A percentile compares a stretch with the other conserved stretches of the same genome.
Evolutionary conservation across 1,284 basidiomycete species (phyloP).

Genomic region (Pseudozyma pruni): DNA sequence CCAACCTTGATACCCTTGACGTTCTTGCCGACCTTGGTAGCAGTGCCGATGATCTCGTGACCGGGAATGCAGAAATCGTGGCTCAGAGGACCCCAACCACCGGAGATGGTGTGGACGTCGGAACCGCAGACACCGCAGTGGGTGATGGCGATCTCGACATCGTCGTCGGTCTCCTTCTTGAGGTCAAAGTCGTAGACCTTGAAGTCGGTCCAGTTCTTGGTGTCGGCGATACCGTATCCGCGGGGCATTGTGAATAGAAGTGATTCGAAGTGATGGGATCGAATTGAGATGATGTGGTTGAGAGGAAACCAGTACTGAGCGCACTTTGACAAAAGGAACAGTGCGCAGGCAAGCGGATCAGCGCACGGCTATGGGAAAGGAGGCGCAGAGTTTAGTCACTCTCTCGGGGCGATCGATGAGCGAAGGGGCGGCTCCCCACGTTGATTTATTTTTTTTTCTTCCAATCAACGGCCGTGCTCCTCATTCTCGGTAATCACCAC

Average conservation of each 20-base stretch:
- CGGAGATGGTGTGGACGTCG: constrained; percentile 61
- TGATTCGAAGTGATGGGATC: not conserved
- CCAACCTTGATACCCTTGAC: constrained; percentile 75
- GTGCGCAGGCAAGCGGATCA: not conserved
- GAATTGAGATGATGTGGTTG: not conserved
- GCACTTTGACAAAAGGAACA: too few species aligned
- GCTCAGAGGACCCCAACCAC: constrained; percentile 63
- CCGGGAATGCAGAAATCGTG: constrained; percentile 69
- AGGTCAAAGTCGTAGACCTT: constrained; percentile 65
- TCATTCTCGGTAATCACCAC: not conserved
- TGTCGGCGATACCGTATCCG: constrained; percentile 65
- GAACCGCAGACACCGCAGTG: constrained; percentile 65
- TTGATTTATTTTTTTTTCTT: constrained; percentile 13
- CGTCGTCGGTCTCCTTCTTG: constrained; percentile 62
- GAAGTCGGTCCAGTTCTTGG: constrained; percentile 66
- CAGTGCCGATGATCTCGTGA: constrained; percentile 76
- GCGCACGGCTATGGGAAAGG: constrained; percentile 11
- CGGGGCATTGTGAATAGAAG: constrained; percentile 34
- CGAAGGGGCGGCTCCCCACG: constrained; percentile 34
- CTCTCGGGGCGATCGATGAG: constrained; percentile 27
- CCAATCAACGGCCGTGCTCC: constrained; percentile 9
- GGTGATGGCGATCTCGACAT: constrained; percentile 62
- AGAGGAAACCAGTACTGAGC: not conserved
- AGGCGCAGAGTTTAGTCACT: not conserved
- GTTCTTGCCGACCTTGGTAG: constrained; percentile 69